These are phyloP conservation scores for Coemansia sp. DNA, from an alignment of 192 early-diverging fungal genomes.

Conservation along the genomic window DNA sequence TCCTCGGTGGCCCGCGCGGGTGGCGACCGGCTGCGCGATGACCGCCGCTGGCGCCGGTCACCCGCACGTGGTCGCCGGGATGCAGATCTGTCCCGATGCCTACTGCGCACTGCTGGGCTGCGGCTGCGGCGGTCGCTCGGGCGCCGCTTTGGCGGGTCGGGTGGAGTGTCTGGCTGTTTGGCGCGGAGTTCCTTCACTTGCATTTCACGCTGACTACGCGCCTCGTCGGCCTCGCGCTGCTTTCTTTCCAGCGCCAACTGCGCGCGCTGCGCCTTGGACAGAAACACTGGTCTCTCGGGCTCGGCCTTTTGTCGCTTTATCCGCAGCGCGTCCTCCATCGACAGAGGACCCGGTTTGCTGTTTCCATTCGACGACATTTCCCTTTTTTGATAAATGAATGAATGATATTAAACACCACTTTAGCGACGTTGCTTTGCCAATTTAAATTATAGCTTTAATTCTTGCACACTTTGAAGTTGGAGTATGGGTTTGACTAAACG, in stretches of 20 bases:
- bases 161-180: not conserved
- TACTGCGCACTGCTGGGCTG: slow-evolving; percentile 2
- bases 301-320: slow-evolving; percentile 23
- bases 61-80: slow-evolving; percentile 7
- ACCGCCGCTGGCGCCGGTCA: slow-evolving; percentile 5
- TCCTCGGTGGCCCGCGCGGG: slow-evolving; percentile 4
- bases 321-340: slow-evolving; percentile 42
- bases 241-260: slow-evolving; percentile 80
- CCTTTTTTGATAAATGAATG: too few species aligned
- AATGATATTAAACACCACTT: too few species aligned
- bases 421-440: too few species aligned
- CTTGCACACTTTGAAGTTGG: too few species aligned
- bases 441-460: too few species aligned
- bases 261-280: slow-evolving; percentile 90
- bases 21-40: slow-evolving; percentile 8
- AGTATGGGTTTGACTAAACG: too few species aligned
- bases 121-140: not conserved
- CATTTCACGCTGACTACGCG: slow-evolving; percentile 60
- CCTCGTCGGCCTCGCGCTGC: slow-evolving; percentile 77
- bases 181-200: slow-evolving; percentile 52
- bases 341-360: slow-evolving; percentile 21
- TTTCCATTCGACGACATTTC: not conserved
- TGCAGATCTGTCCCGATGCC: slow-evolving; percentile 32
- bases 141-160: not conserved
- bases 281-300: slow-evolving; percentile 55